Percentiles rank a stretch among this genome's conserved stretches.
Conservation (phyloP, 305 asterid species). For the Striga hermonthica region DNA sequence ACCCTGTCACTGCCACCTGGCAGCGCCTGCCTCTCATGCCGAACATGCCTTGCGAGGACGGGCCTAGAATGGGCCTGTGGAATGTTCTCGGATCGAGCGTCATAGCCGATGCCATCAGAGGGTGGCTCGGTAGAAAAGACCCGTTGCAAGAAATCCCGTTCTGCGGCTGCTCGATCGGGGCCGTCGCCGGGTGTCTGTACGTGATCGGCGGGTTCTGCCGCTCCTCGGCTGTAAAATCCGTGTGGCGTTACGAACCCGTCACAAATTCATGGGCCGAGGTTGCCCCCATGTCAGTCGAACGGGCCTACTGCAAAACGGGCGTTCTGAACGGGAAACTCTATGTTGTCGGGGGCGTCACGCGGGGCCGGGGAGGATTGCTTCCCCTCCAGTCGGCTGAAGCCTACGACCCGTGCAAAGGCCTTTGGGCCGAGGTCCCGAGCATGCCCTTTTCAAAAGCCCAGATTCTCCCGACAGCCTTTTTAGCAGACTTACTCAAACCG, state of each 20-base stretch:
- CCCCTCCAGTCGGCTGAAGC: constrained; percentile 86
- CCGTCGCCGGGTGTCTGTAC: constrained; percentile 69
- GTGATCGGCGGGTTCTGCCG: constrained; percentile 73
- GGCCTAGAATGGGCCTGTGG: constrained; percentile 46
- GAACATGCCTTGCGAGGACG: constrained; percentile 36
- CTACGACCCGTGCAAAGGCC: constrained; percentile 58
- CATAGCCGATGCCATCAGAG: constrained; percentile 52
- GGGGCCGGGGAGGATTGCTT: constrained; percentile 56
- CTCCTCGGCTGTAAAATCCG: constrained; percentile 49
- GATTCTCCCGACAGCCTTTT: constrained; percentile 66
- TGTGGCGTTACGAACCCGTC: constrained; percentile 67
- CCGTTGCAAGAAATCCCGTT: constrained; percentile 59
- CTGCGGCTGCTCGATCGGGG: constrained; percentile 75
- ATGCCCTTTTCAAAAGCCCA: constrained; percentile 84
- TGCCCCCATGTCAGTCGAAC: constrained; percentile 56
- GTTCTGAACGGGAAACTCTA: constrained; percentile 65
- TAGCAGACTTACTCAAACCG: constrained; percentile 75
- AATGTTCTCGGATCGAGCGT: constrained; percentile 49
- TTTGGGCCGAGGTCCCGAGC: constrained; percentile 67
- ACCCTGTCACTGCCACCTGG: constrained; percentile 59
- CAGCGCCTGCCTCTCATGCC: constrained; percentile 76
- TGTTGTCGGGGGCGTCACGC: constrained; percentile 77
- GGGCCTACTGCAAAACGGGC: constrained; percentile 79
- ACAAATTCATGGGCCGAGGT: constrained; percentile 63
- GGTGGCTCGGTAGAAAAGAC: constrained; percentile 58